Conservation (phyloP, 1,284 basidiomycete species). For the Tylopilus orsonianus region DNA sequence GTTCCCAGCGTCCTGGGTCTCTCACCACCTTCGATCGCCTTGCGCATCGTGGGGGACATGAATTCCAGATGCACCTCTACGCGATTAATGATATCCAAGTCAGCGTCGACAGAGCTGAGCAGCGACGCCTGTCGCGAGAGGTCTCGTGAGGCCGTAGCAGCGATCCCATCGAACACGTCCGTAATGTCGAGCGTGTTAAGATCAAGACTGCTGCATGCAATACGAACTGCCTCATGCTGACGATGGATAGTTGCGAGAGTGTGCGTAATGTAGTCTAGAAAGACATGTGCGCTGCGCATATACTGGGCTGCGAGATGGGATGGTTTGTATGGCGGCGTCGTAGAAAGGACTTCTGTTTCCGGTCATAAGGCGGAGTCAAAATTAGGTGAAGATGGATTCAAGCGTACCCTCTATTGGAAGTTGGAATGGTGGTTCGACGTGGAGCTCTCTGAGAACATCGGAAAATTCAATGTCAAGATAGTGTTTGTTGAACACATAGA, state of each 20-base stretch:
- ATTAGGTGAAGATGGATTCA: too few species aligned
- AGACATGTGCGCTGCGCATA: constrained; percentile 57
- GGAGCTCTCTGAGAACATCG: constrained; percentile 57
- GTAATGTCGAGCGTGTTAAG: constrained; percentile 65
- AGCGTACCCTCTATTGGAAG: constrained; percentile 63
- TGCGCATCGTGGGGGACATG: constrained; percentile 60
- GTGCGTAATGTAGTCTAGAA: constrained; percentile 57
- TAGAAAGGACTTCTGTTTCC: constrained; percentile 54
- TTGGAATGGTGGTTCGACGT: constrained; percentile 59
- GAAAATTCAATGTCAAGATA: constrained; percentile 69
- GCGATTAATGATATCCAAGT: constrained; percentile 63
- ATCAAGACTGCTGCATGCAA: constrained; percentile 68
- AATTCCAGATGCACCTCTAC: constrained; percentile 74
- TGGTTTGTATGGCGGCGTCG: constrained; percentile 68
- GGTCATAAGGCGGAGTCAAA: constrained; percentile 4
- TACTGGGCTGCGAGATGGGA: constrained; percentile 65
- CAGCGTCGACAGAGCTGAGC: constrained; percentile 61
- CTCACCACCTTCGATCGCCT: constrained; percentile 67
- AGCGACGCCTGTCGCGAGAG: constrained; percentile 62
- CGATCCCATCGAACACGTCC: constrained; percentile 68
- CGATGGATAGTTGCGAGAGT: constrained; percentile 51
- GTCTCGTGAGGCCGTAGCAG: constrained; percentile 53
- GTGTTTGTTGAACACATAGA: constrained; percentile 78
- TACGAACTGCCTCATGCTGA: constrained; percentile 65
- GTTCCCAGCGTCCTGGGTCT: constrained; percentile 70